Conservation (phyloP, 768 basidiomycete genomes). For the Tephrocybe sp. region DNA sequence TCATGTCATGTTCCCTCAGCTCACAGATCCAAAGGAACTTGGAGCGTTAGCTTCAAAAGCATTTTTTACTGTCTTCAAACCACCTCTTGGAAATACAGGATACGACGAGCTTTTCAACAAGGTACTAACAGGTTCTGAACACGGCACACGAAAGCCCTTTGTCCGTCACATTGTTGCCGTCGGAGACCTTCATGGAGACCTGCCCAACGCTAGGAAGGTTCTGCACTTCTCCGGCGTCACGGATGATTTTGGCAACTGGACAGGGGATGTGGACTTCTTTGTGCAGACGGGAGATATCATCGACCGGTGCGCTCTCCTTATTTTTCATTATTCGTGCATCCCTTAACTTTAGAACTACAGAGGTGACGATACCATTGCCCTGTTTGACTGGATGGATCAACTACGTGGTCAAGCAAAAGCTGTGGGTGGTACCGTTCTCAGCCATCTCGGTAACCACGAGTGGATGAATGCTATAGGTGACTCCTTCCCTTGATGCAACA, state of each 20-base stretch:
- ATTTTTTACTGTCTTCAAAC: slow-evolving; percentile 14
- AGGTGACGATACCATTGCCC: slow-evolving; percentile 84
- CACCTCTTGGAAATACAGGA: slow-evolving; percentile 9
- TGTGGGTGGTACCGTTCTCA: slow-evolving; percentile 70
- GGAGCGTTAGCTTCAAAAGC: neutral
- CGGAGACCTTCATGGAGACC: slow-evolving; percentile 90
- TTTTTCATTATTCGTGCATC: neutral
- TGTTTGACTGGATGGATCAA: slow-evolving; percentile 83
- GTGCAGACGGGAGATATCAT: slow-evolving; percentile 98
- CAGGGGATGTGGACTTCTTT: slow-evolving; percentile 76
- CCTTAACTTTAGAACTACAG: slow-evolving; percentile 33
- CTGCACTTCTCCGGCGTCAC: slow-evolving; percentile 78
- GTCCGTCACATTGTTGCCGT: slow-evolving; percentile 75
- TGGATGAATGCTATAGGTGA: slow-evolving; percentile 88
- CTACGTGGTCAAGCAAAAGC: slow-evolving; percentile 72
- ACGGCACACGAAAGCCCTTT: slow-evolving; percentile 25
- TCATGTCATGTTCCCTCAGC: slow-evolving; percentile 17
- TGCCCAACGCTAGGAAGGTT: slow-evolving; percentile 75
- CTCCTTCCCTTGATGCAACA: slow-evolving; percentile 7
- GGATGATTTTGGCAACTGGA: slow-evolving; percentile 74
- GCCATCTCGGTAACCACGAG: slow-evolving; percentile 92
- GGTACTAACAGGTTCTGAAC: neutral
- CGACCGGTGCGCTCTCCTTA: slow-evolving; percentile 57
- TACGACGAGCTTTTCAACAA: slow-evolving; percentile 6
- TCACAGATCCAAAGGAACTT: slow-evolving; percentile 9